Base-by-base conservation (phyloP, 1,284 basidiomycete genomes). In the Trichosporon asahii region DNA sequence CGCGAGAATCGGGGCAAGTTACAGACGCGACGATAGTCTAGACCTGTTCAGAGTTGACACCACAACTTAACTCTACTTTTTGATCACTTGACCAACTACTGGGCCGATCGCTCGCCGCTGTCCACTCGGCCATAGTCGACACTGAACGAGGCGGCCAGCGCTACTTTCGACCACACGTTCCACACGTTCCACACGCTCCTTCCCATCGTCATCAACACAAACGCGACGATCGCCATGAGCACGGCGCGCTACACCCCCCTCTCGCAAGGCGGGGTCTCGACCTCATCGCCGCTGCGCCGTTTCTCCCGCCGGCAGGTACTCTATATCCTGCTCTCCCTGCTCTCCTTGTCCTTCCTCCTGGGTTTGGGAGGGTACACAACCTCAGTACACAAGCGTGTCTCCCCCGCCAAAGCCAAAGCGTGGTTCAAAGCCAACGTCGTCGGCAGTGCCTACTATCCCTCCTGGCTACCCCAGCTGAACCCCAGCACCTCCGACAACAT, bases 391-490 rank as follows among this genome's bases (percentile, higher is more conserved):
- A 18, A 33, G 15, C 57, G 57, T 4, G 57, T 29, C 14, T 61
- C 57, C 15, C 57, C 57, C 15, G 15, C 57, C 18, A 12, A 12
- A 1, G 57, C 57, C 7, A 29, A 31, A 6, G 57, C 27, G 27
- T 61, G 57, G 57, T 61, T 61, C 57, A 61, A 61, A 18, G 27
- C 57, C 15, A 61, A 61, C 57, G 29, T 61, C 1, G 57, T 61
- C 57, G 57, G 57, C 2, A n/a, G 15, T 4, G 57, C 57, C 5
- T 61, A 61, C 57, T 61, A 61, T 27, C 57, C 57, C 18, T n/a
- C 27, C 29, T 61, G 57, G 57, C 57, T 61, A 11, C 57, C 57
- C 29, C 57, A 61, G 29, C 57, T 61, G 15, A 61, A 61, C 57
- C 57, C 57, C 27, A 9, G 6, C 15, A 6, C 14, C 27, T 18